phyloP scores from a whole-genome alignment of 1,284 basidiomycete genomes.

The Cutaneotrichosporon dermatis region DNA sequence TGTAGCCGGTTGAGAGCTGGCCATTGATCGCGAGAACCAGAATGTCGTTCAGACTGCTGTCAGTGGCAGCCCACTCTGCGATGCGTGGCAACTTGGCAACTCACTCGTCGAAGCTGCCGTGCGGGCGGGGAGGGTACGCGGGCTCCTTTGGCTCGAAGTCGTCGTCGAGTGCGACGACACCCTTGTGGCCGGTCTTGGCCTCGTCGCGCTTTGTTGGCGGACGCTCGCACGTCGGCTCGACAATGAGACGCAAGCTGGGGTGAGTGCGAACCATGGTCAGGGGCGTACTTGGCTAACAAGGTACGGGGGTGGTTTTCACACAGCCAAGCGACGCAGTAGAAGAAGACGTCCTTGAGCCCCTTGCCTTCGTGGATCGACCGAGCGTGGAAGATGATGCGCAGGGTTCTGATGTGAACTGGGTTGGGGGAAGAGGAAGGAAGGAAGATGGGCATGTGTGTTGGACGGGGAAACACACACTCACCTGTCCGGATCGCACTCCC shows the following conservation, averaged over 20 bases:
- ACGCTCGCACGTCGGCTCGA: constrained; percentile 30
- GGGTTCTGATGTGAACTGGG: constrained; percentile 24
- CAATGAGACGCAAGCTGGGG: constrained; percentile 27
- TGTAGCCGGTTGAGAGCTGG: constrained; percentile 22
- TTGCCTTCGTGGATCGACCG: constrained; percentile 42
- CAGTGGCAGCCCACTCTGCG: no score
- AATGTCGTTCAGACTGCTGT: constrained; percentile 23
- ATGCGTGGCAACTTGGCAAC: no score
- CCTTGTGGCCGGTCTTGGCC: constrained; percentile 12
- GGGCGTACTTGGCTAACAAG: constrained; percentile 28
- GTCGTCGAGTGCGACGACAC: constrained; percentile 22
- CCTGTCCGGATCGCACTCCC: constrained; percentile 23
- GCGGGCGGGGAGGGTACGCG: constrained; percentile 30
- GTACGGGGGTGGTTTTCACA: constrained; percentile 33
- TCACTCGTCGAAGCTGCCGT: constrained; percentile 35
- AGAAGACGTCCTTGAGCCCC: constrained; percentile 27
- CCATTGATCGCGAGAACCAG: constrained; percentile 30
- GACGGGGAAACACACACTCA: no score
- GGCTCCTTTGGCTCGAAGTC: constrained; percentile 17
- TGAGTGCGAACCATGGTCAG: background rate
- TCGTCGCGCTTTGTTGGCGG: constrained; percentile 18
- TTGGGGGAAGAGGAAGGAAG: background rate
- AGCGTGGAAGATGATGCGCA: constrained; percentile 31
- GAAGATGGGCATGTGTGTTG: no score
- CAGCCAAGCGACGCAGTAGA: constrained; percentile 26